Evolutionary conservation across 495 filamentous ascomycete species (phyloP).

Genomic region (Apodospora peruviana): DNA sequence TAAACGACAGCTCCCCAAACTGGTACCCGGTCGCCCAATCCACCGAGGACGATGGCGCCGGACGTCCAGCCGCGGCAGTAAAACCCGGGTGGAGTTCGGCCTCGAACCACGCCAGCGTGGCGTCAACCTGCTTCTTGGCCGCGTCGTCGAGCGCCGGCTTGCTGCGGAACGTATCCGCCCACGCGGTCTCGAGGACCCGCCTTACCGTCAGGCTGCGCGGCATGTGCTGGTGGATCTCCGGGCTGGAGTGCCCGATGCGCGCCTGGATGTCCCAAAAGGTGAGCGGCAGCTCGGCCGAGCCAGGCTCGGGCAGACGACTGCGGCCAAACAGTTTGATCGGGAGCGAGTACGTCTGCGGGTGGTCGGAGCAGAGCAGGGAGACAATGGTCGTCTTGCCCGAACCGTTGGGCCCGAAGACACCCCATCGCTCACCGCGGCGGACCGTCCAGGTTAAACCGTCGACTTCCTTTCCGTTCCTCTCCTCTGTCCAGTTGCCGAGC

Average conservation of each 20-base stretch:
- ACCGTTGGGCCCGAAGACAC: conserved; percentile 84
- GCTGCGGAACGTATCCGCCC: conserved; percentile 77
- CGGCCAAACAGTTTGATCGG: conserved; percentile 82
- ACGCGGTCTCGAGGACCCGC: conserved; percentile 73
- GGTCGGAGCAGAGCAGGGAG: conserved; percentile 88
- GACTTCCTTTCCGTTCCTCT: conserved; percentile 37
- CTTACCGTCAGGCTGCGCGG: conserved; percentile 71
- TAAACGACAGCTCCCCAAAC: conserved; percentile 72
- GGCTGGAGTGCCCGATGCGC: conserved; percentile 85
- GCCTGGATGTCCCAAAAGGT: conserved; percentile 89
- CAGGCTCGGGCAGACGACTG: conserved; percentile 65
- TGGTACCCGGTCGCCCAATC: conserved; percentile 63
- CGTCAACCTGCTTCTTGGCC: conserved; percentile 52
- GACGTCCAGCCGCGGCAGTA: neutral
- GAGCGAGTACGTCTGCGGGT: conserved; percentile 86
- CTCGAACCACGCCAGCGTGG: conserved; percentile 67
- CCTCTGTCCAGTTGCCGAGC: conserved; percentile 72
- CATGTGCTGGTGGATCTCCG: conserved; percentile 91
- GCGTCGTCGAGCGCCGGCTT: conserved; percentile 56
- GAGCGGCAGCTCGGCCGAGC: conserved; percentile 61
- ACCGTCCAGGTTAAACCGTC: conserved; percentile 78
- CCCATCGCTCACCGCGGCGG: conserved; percentile 79
- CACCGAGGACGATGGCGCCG: conserved; percentile 21
- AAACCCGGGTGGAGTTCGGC: conserved; percentile 58
- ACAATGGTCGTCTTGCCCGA: conserved; percentile 90